phyloP scores from a whole-genome alignment of 1,139 yeast genomes.

The Kurtzmaniella natalensis region DNA sequence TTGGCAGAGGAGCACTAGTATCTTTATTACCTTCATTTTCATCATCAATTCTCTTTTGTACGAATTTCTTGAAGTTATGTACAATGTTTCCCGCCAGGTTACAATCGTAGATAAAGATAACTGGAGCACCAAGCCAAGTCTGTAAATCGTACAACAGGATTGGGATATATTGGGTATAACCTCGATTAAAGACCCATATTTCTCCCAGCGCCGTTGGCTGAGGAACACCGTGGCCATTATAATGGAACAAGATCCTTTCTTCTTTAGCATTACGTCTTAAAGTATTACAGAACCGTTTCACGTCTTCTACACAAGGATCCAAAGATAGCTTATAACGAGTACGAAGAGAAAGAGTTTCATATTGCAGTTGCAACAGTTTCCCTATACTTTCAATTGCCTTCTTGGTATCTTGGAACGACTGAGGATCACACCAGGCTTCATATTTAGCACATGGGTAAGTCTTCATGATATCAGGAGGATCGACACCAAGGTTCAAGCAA shows the following conservation, averaged over 20 bases:
- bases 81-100: slow-evolving; percentile 94
- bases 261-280: slow-evolving; percentile 88
- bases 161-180: slow-evolving; percentile 96
- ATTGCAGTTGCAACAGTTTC: slow-evolving; percentile 79
- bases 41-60: slow-evolving; percentile 85
- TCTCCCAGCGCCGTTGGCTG: slow-evolving; percentile 98
- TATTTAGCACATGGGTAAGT: slow-evolving; percentile 91
- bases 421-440: slow-evolving; percentile 94
- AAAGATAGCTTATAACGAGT: slow-evolving; percentile 87
- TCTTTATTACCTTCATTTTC: slow-evolving; percentile 76
- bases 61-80: slow-evolving; percentile 83
- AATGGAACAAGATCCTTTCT: slow-evolving; percentile 84
- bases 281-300: slow-evolving; percentile 86
- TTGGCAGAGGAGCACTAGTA: slow-evolving; percentile 57
- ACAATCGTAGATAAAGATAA: slow-evolving; percentile 91
- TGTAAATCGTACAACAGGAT: slow-evolving; percentile 89
- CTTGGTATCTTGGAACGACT: slow-evolving; percentile 77
- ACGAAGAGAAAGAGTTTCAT: slow-evolving; percentile 81
- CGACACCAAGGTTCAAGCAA: slow-evolving; percentile 90
- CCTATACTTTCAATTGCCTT: slow-evolving; percentile 93
- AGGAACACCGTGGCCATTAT: slow-evolving; percentile 98
- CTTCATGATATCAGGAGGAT: slow-evolving; percentile 93
- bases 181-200: slow-evolving; percentile 96
- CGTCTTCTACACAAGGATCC: slow-evolving; percentile 96
- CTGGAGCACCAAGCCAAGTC: slow-evolving; percentile 98